These are phyloP conservation scores for Spatholobus suberectus DNA, from an alignment of 306 rosid genomes.

Conservation along the genomic window DNA sequence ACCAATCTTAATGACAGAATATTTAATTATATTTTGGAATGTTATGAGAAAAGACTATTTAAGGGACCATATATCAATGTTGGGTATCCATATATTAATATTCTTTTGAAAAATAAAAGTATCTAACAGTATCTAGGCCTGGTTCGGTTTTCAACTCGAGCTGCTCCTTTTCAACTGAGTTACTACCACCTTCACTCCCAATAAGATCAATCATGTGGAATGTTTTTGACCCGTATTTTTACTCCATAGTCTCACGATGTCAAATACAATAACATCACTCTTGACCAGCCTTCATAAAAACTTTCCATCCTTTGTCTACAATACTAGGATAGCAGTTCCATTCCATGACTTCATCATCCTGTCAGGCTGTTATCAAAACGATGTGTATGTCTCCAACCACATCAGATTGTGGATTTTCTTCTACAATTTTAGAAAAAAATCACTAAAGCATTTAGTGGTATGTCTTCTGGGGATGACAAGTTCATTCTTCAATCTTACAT, in stretches of 20 bases:
- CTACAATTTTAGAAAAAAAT: neutral
- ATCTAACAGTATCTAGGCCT: neutral
- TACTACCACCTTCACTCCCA: neutral
- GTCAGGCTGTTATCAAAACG: neutral
- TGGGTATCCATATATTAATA: too few relatives aligned
- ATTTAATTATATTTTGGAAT: too few relatives aligned
- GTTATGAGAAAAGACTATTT: neutral
- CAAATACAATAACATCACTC: neutral
- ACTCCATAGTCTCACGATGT: neutral
- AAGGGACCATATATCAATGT: too few relatives aligned
- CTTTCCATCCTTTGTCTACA: too few relatives aligned
- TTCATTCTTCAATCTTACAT: slow-evolving; percentile 48
- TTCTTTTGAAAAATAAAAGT: too few relatives aligned
- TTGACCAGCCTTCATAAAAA: neutral
- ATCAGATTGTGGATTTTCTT: neutral
- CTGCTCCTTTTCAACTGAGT: neutral
- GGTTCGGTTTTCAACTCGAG: neutral
- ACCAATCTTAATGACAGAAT: too few relatives aligned
- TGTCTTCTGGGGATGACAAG: slow-evolving; percentile 48
- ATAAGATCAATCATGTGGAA: neutral
- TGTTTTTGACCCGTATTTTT: neutral
- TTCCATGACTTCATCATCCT: neutral
- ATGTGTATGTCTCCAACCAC: neutral
- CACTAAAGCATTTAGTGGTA: slow-evolving; percentile 42
- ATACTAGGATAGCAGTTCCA: neutral